A percentile compares a stretch with the other conserved stretches of the same genome.
phyloP scores from a whole-genome alignment of 306 rosid species.

The Cajanus cajan region DNA sequence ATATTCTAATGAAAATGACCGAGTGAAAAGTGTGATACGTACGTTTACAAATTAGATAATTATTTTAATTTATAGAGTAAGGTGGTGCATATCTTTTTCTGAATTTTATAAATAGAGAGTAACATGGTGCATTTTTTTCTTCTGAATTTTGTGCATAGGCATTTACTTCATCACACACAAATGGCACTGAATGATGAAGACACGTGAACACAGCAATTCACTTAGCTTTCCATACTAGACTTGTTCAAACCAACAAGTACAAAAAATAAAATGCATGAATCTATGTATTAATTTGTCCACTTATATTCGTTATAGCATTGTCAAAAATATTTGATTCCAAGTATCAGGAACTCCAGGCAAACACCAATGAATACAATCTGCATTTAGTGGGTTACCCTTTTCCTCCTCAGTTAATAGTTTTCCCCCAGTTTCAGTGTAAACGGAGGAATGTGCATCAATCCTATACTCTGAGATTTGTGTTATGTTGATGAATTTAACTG shows the following conservation, averaged over 20 bases:
- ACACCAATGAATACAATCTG: slow-evolving; percentile 93
- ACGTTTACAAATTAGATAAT: too few species aligned
- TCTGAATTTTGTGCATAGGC: neutral
- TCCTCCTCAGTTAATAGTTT: slow-evolving; percentile 48
- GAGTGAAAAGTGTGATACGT: too few species aligned
- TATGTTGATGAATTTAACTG: slow-evolving; percentile 54
- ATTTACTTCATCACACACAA: neutral
- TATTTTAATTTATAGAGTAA: too few species aligned
- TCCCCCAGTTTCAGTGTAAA: slow-evolving; percentile 67
- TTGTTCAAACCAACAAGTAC: neutral
- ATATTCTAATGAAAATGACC: too few species aligned
- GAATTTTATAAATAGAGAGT: too few species aligned
- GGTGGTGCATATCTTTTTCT: too few species aligned
- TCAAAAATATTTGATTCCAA: slow-evolving; percentile 72
- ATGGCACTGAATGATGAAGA: too few species aligned
- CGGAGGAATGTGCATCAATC: slow-evolving; percentile 71
- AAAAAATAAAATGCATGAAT: neutral
- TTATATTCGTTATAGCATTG: slow-evolving; percentile 46
- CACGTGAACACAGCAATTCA: too few species aligned
- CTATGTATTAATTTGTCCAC: too few species aligned
- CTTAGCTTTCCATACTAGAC: neutral
- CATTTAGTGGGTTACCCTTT: slow-evolving; percentile 58
- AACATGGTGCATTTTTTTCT: neutral
- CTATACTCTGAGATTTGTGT: slow-evolving; percentile 80
- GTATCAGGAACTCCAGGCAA: slow-evolving; percentile 82